Evolutionary conservation across 169 alveolate genomes (phyloP), one percentile per base, ranked within the genome.

Genomic region (Eimeria falciformis): DNA sequence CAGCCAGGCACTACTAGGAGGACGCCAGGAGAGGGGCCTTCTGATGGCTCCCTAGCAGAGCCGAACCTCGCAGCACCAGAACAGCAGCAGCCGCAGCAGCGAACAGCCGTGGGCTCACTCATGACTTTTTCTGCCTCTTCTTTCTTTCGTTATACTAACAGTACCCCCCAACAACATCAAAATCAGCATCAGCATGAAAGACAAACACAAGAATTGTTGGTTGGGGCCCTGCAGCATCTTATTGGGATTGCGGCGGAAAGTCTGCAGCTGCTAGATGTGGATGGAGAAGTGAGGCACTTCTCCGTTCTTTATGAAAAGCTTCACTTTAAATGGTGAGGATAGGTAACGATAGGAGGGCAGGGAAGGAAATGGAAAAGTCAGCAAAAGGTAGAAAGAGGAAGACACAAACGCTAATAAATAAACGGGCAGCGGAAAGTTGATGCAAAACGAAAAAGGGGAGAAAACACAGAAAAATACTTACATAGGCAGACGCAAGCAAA

Each of bases 231-330:
- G 53, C 89, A 81, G 77, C 89, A 81, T 33, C 71, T 81, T 5
- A 71, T 81, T 33, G 89, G 47, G 55, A 75, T 81, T 43, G 89
- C 75, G 40, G 89, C 89, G 12, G 89, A 81, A 81, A 81, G 89
- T 55, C 43, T 81, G 56, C 89, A 81, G 7, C 89, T 81, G 75
- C 46, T 81, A 33, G 89, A 81, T 75, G 75, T 81, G 43, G 89
- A 81, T 65, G 89, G 89, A 21, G 89, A 81, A 81, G 89, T 81
- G 9, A 71, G 89, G 17, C 89, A 81, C 77, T 81, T 81, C 6
- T 81, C 89, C n/a, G 89, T 81, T 27, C 43, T 81, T 46, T 65
- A 81, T 33, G 89, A 81, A 14, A 71, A 81, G n/a, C 89, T 81
- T 27, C 50, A 81, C 77, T 81, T 81, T 46, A 81, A 81, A 50